phyloP scores from a whole-genome alignment of 2,329 filamentous ascomycete species.

The Daldinia sp. region DNA sequence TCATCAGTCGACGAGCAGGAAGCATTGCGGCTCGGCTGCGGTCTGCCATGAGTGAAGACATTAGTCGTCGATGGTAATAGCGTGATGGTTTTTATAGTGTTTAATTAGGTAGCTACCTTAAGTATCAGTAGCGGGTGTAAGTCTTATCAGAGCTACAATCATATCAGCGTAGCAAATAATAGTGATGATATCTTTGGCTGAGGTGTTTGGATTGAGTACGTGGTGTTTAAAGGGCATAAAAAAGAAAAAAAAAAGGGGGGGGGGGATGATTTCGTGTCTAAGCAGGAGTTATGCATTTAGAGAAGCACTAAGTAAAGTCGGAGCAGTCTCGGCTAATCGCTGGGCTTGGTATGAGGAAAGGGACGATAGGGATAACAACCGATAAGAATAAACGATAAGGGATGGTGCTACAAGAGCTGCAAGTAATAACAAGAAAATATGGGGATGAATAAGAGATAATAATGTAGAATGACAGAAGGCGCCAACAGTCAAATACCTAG shows the following conservation, averaged over 20 bases:
- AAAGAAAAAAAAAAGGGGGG: not conserved
- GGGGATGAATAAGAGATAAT: not conserved
- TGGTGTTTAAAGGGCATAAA: not conserved
- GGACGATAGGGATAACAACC: not conserved
- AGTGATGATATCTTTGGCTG: no score
- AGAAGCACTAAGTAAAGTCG: not conserved
- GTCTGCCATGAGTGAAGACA: not conserved
- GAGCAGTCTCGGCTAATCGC: constrained; percentile 2
- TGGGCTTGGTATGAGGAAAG: not conserved
- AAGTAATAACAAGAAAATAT: constrained; percentile 3
- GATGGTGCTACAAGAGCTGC: not conserved
- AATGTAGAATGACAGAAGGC: constrained; percentile 1
- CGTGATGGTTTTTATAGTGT: not conserved
- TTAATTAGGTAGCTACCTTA: no score
- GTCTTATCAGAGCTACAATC: not conserved
- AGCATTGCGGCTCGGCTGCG: not conserved
- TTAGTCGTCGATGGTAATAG: not conserved
- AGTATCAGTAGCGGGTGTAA: not conserved
- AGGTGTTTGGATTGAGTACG: not conserved
- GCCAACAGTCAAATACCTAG: not conserved
- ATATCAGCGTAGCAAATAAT: not conserved
- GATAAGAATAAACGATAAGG: constrained; percentile 9
- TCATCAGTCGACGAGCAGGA: not conserved
- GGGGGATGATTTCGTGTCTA: no score
- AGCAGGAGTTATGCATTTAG: not conserved